These are phyloP conservation scores for Pyrus pyrifolia DNA, from an alignment of 306 rosid genomes.

Conservation along the genomic window DNA sequence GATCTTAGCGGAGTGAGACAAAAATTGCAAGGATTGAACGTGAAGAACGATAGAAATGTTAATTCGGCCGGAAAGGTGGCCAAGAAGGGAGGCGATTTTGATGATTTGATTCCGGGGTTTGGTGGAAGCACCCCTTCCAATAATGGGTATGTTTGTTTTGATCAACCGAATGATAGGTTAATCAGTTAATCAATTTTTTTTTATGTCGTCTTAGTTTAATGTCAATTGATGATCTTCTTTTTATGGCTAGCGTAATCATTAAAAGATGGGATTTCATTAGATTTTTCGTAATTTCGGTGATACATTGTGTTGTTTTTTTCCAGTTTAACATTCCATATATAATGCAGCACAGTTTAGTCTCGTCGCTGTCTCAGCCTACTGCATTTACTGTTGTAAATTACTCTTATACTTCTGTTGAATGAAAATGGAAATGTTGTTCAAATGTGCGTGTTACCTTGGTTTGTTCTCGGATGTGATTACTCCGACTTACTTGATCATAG, in stretches of 20 bases:
- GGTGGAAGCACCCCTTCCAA: constrained; percentile 37
- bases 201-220: not conserved
- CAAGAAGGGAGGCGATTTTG: constrained; percentile 28
- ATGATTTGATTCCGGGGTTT: constrained; percentile 76
- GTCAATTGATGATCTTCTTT: not conserved
- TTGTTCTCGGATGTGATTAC: not conserved
- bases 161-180: not conserved
- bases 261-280: not conserved
- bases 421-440: not conserved
- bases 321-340: not conserved
- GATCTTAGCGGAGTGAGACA: constrained; percentile 31
- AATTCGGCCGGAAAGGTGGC: constrained; percentile 5
- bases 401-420: not conserved
- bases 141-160: constrained; percentile 40
- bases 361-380: not conserved
- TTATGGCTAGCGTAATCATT: not conserved
- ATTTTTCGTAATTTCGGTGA: not conserved
- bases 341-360: not conserved
- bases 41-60: constrained; percentile 1
- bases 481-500: not conserved
- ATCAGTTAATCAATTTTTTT: not conserved
- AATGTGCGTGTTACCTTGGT: not conserved
- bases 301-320: not conserved
- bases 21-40: constrained; percentile 13
- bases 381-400: not conserved